phyloP scores from a whole-genome alignment of 2,329 filamentous ascomycete genomes.

The Lanzia echinophila region DNA sequence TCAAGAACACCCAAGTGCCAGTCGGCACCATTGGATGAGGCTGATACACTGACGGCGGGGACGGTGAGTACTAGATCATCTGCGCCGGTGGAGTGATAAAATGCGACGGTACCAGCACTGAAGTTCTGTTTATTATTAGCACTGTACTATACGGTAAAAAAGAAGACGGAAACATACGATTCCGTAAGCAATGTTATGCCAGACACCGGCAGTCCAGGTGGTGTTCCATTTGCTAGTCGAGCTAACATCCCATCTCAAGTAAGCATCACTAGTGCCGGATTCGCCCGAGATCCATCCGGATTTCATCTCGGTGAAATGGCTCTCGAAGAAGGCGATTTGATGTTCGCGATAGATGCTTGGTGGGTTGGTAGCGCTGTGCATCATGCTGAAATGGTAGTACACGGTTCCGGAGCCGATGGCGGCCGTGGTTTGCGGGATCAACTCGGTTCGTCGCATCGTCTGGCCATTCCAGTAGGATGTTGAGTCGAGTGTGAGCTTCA shows the following conservation, averaged over 20 bases:
- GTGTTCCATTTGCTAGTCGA: conserved; percentile 56
- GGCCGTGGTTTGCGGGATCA: conserved; percentile 63
- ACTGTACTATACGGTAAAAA: background rate
- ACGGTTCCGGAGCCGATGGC: conserved; percentile 60
- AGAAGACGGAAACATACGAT: conserved; percentile 38
- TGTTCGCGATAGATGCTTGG: conserved; percentile 59
- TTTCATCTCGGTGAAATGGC: conserved; percentile 70
- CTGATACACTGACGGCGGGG: conserved; percentile 51
- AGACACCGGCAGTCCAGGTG: conserved; percentile 46
- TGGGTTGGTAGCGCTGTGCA: conserved; percentile 50
- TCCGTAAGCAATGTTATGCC: conserved; percentile 66
- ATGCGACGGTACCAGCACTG: conserved; percentile 50
- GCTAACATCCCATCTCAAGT: conserved; percentile 60
- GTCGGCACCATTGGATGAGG: conserved; percentile 61
- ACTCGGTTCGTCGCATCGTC: conserved; percentile 64
- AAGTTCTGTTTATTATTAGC: conserved; percentile 43
- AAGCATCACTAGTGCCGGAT: conserved; percentile 38
- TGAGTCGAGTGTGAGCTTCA: conserved; percentile 58
- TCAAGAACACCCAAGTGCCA: conserved; percentile 68
- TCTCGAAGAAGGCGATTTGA: conserved; percentile 58
- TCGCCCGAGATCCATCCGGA: conserved; percentile 52
- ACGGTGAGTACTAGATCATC: conserved; percentile 51
- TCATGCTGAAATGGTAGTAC: conserved; percentile 67
- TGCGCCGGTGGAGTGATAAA: conserved; percentile 63
- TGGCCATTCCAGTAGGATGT: conserved; percentile 67